phyloP scores from a whole-genome alignment of 306 rosid genomes.

The Lotus japonicus region DNA sequence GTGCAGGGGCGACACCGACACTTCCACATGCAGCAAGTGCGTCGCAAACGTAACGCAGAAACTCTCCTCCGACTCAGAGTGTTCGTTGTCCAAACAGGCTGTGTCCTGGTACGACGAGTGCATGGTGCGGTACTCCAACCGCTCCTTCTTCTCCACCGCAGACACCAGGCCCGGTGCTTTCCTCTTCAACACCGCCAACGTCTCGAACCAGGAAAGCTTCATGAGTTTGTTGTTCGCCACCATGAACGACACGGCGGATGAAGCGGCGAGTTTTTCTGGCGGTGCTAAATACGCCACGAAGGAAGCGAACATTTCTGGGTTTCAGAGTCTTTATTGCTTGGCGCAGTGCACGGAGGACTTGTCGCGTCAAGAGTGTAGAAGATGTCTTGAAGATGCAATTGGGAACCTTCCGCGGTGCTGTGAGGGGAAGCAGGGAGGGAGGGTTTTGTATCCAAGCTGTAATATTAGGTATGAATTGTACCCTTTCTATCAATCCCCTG shows the following conservation, averaged over 20 bases:
- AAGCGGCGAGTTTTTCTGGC: background rate
- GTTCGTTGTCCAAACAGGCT: background rate
- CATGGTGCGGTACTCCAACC: conserved; percentile 20
- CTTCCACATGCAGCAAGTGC: background rate
- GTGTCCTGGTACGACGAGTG: conserved; percentile 29
- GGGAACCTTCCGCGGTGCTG: background rate
- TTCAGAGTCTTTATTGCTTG: conserved; percentile 14
- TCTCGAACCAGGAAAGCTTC: background rate
- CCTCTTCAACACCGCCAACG: background rate
- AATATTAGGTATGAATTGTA: conserved; percentile 19
- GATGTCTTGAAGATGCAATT: conserved; percentile 7
- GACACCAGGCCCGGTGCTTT: background rate
- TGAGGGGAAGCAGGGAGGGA: conserved; percentile 24
- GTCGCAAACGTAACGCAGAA: background rate
- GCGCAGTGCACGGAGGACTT: conserved; percentile 31
- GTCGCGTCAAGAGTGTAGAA: conserved; percentile 7
- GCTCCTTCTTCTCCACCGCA: conserved; percentile 15
- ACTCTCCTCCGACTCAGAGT: background rate
- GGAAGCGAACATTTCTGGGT: conserved; percentile 1
- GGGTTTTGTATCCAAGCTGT: conserved; percentile 17
- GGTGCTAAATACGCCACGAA: conserved; percentile 6
- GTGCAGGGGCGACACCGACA: conserved; percentile 29
- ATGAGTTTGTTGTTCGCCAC: background rate
- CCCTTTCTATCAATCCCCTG: conserved; percentile 7
- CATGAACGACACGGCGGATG: conserved; percentile 10